These are phyloP conservation scores for Tetragonia tetragonoides DNA, from an alignment of 148 eudicot genomes.

Conservation along the genomic window DNA sequence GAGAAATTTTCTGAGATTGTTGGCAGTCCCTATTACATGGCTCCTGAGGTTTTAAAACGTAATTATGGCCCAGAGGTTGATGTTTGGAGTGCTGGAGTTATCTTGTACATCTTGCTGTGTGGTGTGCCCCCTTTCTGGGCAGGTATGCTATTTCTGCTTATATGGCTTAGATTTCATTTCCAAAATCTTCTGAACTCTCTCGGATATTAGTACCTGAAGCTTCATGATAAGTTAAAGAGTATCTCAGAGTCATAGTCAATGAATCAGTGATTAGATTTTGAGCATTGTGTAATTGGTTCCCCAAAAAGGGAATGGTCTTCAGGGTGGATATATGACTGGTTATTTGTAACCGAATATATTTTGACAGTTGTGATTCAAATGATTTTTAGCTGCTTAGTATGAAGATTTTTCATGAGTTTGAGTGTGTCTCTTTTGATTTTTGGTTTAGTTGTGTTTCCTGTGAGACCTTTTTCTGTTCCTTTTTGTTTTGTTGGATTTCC, in stretches of 20 bases:
- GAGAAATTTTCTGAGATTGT: slow-evolving; percentile 57
- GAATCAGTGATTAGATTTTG: neutral
- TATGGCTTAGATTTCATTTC: neutral
- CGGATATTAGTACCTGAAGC: neutral
- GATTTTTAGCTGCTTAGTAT: neutral
- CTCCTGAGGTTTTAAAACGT: slow-evolving; percentile 49
- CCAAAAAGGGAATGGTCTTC: neutral
- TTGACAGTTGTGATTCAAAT: too few relatives aligned
- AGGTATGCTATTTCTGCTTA: slow-evolving; percentile 29
- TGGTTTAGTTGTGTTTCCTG: too few relatives aligned
- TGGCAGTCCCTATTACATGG: slow-evolving; percentile 74
- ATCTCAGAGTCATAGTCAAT: too few relatives aligned
- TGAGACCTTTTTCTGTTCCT: too few relatives aligned
- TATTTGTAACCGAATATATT: too few relatives aligned
- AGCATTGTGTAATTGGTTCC: neutral
- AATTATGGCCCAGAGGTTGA: slow-evolving; percentile 46
- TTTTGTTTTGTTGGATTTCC: too few relatives aligned
- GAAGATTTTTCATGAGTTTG: neutral
- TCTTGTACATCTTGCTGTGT: slow-evolving; percentile 54
- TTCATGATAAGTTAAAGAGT: neutral
- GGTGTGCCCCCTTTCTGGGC: slow-evolving; percentile 73
- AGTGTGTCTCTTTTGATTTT: neutral
- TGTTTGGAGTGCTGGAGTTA: slow-evolving; percentile 52
- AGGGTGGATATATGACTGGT: neutral
- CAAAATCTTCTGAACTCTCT: neutral